phyloP scores from a whole-genome alignment of 148 eudicot genomes.

The Rhododendron molle region DNA sequence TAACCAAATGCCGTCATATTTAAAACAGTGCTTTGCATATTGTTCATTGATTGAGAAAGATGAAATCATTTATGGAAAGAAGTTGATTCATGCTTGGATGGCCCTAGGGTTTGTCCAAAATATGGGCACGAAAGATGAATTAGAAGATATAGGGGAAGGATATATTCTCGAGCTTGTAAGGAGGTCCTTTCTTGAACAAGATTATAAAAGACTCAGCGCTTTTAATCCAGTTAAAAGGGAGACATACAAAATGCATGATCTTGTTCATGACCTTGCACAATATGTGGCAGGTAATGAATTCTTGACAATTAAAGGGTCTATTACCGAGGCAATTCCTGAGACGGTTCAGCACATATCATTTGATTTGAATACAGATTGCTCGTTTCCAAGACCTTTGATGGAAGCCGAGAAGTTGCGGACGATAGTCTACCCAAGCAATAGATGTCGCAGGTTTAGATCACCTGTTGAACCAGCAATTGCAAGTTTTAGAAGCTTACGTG shows the following conservation, averaged over 20 bases:
- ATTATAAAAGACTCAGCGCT: neutral
- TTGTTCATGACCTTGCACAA: neutral
- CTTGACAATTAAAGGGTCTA: neutral
- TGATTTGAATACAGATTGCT: neutral
- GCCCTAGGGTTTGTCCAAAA: too few relatives aligned
- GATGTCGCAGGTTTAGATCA: neutral
- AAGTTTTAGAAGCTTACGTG: neutral
- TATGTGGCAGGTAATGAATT: neutral
- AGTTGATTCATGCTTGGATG: too few relatives aligned
- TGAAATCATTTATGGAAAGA: too few relatives aligned
- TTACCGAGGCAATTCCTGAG: neutral
- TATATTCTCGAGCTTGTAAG: neutral
- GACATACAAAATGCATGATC: conserved; percentile 1
- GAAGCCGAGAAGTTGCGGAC: neutral
- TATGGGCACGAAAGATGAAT: too few relatives aligned
- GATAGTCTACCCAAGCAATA: neutral
- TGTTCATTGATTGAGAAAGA: too few relatives aligned
- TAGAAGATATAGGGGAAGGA: too few relatives aligned
- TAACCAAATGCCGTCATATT: too few relatives aligned
- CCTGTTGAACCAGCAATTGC: neutral
- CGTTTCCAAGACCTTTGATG: neutral
- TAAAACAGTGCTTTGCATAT: too few relatives aligned
- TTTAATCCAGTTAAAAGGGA: too few relatives aligned
- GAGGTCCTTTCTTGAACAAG: neutral
- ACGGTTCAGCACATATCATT: too few relatives aligned